phyloP scores from a whole-genome alignment of 2,329 filamentous ascomycete genomes.

The Colletotrichum kahawae region DNA sequence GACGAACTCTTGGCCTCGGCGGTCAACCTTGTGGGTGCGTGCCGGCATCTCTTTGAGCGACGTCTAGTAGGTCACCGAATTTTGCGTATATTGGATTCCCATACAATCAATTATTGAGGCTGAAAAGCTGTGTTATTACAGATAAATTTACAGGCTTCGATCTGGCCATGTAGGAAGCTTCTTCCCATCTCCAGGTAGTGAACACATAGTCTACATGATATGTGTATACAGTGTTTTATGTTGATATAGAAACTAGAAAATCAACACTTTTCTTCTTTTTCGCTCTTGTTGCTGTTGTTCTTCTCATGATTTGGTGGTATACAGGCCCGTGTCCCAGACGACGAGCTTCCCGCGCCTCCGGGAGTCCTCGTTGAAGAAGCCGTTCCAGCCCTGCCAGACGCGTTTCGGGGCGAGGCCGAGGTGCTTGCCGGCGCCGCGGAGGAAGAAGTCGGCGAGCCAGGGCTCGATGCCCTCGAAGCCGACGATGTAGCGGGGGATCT shows the following conservation, averaged over 20 bases:
- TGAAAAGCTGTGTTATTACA: not conserved
- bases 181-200: not conserved
- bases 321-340: conserved; percentile 61
- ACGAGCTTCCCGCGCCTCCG: conserved; percentile 61
- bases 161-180: not conserved
- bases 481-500: conserved; percentile 62
- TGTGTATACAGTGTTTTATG: not conserved
- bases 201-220: not conserved
- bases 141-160: not conserved
- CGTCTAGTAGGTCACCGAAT: not conserved
- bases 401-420: conserved; percentile 48
- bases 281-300: not conserved
- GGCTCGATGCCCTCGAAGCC: conserved; percentile 65
- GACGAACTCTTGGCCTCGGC: not conserved
- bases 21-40: not conserved
- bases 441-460: conserved; percentile 50
- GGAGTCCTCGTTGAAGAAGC: conserved; percentile 67
- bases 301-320: conserved; percentile 15
- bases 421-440: conserved; percentile 39
- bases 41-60: not conserved
- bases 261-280: not conserved
- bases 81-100: not conserved
- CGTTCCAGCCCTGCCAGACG: conserved; percentile 65
- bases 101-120: not conserved
- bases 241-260: not conserved